Base-by-base conservation (phyloP, 2,329 filamentous ascomycete genomes). In the Sporothrix brasiliensis region DNA sequence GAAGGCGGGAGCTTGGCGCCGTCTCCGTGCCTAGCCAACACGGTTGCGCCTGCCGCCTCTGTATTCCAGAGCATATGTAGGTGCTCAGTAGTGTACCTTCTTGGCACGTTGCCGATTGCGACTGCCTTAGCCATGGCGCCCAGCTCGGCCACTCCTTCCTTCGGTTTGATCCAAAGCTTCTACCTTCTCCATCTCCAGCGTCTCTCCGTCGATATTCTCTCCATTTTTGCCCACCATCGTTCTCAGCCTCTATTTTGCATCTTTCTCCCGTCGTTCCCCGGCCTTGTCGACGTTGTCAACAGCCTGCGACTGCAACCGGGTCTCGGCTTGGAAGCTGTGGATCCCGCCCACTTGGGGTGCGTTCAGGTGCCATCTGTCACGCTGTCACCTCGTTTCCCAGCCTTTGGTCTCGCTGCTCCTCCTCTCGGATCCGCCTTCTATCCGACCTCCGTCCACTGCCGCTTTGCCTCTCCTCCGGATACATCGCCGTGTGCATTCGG, bases 281-380 rank as follows among this genome's bases (percentile, higher is more conserved):
- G 13, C 44, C 27, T 21, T 6, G 47, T n/a, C 24, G 27, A 9
- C 44, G 19, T 21, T 6, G 47, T n/a, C 50, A 44, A 52, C 30
- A 61, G 13, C 67, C 69, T 44, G 47, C 47, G 67, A 69, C 41
- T 41, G 27, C 10, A 2, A 24, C 41, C 14, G 27, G 27, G 39
- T 50, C 19, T 56, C 56, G 54, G 39, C 13, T 63, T 47, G 4
- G 69, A 68, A 68, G 69, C 65, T 70, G 69, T 68, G 69, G 69
- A 70, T 70, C 63, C 69, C 61, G 24, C 54, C 66, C 34, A 3
- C 65, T 49, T 34, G 53, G 30, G n/a, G 16, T 19, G 13, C 13
- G 13, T 41, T 50, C 21, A 30, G 49, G n/a, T 49, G n/a, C 56
- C 19, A 54, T n/a, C 44, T 52, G 13, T 44, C 58, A 21, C 54